Base-by-base conservation (phyloP, 805 yeast species). In the Candida michaelii region DNA sequence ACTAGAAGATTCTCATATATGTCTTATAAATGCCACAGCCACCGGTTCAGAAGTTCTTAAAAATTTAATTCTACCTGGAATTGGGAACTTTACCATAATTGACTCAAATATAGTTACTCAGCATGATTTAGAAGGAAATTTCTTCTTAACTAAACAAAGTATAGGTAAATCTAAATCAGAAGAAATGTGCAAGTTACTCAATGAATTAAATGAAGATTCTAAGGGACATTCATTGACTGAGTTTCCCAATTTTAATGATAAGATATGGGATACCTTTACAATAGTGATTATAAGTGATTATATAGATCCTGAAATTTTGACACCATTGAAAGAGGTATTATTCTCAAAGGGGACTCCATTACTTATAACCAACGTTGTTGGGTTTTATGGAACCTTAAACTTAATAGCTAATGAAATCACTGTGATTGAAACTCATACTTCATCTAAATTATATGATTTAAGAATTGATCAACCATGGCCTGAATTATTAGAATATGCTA, bases 381-480 rank as follows among this genome's bases (percentile, higher is more conserved):
- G 95, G 0, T 83, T 83, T 51, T 86, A 80, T 56, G 89, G 89
- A 0, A 62, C 70, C 13, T 47, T 86, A 4, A 66, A 80, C 31
- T 55, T 84, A 3, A 62, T 76, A 24, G 58, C 76, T n/a, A 59
- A 55, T 19, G 88, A 82, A 51, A 79, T 79, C 7, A 76, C 82
- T n/a, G 76, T 87, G 2, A 63, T 88, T 12, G 90, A 90, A 46
- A 79, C 96, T 0, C 76, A 71, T 51, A 95, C 89, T 58, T 80
- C 82, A 0, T 80, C 66, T 57, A 66, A 76, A 7, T 54, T 82
- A 2, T 78, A 73, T 18, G 96, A 88, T 53, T 62, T 89, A 44
- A 65, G 95, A 39, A 60, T 89, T 2, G 82, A 80, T 45, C 43
- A 57, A 4, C 86, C 93, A 1, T 91, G 97, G 96, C 63, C 70